Base-by-base conservation (phyloP, 768 basidiomycete genomes). In the Rhizopogon rudus region DNA sequence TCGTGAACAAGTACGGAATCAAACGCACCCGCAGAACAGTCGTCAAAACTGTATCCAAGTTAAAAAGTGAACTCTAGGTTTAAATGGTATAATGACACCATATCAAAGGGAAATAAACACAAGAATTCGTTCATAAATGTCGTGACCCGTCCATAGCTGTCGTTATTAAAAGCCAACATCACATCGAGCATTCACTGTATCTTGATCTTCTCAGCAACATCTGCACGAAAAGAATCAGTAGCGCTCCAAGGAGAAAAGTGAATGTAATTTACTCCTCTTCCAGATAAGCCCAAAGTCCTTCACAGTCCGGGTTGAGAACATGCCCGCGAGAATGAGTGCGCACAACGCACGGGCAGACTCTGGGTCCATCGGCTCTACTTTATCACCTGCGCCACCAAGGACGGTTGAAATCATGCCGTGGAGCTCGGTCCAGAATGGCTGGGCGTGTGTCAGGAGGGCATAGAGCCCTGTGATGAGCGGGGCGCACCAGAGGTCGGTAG, bases 401-500 rank as follows among this genome's bases (percentile, higher is more conserved):
- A 78, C 61, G 6, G 76, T 73, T 9, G 76, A 67, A 9, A 86
- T 61, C 16, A 83, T 63, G 5, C 65, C 57, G 59, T 87, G 84
- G 40, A 78, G 52, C 29, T 86, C 81, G 1, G 79, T 81, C 86
- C 86, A 94, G 68, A 88, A 88, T 0, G 92, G 88, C 66, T 95
- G 92, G 2, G 89, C 86, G 59, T 93, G 91, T 8, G 92, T 93
- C 51, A 94, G 78, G 55, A 85, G 80, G 52, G 93, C 85, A 65
- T 91, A 94, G 9, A 94, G 65, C 1, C 77, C 88, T 10, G 91
- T 92, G 61, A 86, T 73, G 60, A 86, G 71, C 6, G 91, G 86
- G 8, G 93, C 91, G 68, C 82, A 82, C 93, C 93, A 96, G 31
- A 93, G 68, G 65, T 96, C 94, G 0, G 83, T 80, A 22, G 84